Base-by-base conservation (phyloP, 1,284 basidiomycete species). In the Phlebopus sp. region DNA sequence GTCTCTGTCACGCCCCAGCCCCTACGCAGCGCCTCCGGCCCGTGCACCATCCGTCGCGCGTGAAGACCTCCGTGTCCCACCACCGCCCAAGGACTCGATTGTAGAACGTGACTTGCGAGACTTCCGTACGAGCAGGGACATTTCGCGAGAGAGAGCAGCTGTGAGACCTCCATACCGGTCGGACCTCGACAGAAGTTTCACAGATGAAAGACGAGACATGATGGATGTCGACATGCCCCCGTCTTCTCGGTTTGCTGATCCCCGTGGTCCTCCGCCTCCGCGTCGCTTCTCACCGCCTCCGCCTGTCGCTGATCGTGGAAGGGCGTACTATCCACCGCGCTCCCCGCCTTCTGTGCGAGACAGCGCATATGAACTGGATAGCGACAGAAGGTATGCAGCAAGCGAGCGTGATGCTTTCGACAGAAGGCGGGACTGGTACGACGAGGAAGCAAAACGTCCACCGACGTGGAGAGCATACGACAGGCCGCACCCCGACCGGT, bases 361-460 rank as follows among this genome's bases (percentile, higher is more conserved):
- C 5, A 21, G 44, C 30, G 32, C 49, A 15, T 67, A 59, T 36
- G 53, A 65, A 23, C 42, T 47, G 1, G 59, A 63, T 8, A 49
- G 47, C 5, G 63, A 64, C 9, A 50, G 61, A 55, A 55, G 66
- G 25, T 67, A 52, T 38, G 3, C 52, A 27, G 39, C 44, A 23
- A 36, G 44, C 30, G 54, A 51, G 36, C 66, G 67, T 7, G 62
- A 66, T 11, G 21, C 42, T 5, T 64, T 55, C 41, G 69, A 71
- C 13, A 56, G 70, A 37, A 58, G 69, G 31, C 61, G 69, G 37
- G 69, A 69, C 14, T 72, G 63, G 66, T 60, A 54, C 32, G 50
- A 27, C 36, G 70, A 70, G 19, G 69, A 73, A 42, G 68, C 72
- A 40, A 70, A 69, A 32, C 57, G 66, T 36, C 45, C 52, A 11